Conservation (phyloP, 768 basidiomycete species). For the Termitomyces sp. region DNA sequence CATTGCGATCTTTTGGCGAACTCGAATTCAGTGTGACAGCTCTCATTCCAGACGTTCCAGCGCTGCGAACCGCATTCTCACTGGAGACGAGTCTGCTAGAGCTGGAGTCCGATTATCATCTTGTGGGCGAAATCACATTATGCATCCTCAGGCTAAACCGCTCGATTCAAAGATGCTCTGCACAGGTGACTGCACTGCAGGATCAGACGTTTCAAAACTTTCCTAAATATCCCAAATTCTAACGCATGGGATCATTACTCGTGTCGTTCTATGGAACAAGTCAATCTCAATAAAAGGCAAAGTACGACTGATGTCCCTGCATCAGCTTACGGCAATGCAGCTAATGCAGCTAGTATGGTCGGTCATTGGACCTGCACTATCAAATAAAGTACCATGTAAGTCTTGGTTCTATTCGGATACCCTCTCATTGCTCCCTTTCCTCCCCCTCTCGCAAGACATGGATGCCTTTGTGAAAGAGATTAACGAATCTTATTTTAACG, state of each 20-base stretch:
- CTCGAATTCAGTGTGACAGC: background rate
- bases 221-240: background rate
- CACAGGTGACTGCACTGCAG: background rate
- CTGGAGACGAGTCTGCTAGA: background rate
- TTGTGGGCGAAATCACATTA: background rate
- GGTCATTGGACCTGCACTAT: background rate
- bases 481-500: slow-evolving; percentile 19
- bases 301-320: background rate
- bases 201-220: background rate
- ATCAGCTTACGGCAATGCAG: background rate
- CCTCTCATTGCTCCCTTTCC: background rate
- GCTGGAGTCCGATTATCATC: background rate
- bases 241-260: background rate
- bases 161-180: background rate
- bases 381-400: background rate
- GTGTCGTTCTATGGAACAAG: background rate
- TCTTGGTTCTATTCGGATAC: background rate
- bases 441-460: background rate
- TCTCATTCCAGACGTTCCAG: background rate
- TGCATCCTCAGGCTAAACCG: background rate
- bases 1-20: background rate
- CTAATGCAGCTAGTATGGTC: background rate
- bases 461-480: slow-evolving; percentile 12
- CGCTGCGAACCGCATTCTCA: background rate
- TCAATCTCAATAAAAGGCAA: background rate